Evolutionary conservation across 75 land plant genomes (phyloP), one percentile per base, ranked within the genome.

Genomic region (Azolla pinnata): DNA sequence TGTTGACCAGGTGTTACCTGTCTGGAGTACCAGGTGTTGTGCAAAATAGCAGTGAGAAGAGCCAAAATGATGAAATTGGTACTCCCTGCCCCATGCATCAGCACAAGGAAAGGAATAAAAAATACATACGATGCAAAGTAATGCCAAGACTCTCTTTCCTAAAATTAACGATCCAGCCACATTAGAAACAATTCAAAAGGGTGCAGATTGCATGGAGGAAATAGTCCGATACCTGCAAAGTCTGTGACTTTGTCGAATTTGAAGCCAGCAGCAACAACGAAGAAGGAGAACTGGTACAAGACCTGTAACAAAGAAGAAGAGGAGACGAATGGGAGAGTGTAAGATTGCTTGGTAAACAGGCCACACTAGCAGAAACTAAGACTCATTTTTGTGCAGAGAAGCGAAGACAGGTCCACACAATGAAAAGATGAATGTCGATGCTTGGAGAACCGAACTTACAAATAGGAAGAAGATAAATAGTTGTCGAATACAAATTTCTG

Each of bases 231-330:
- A 90, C 96, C 96, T 44, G 92, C 97, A 54, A 91, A 91, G 54
- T 91, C 92, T 33, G 97, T 91, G 62, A 90, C 77, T 72, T 86
- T 90, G 62, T 90, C 88, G 50, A 90, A 81, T 61, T 77, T 83
- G 63, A 79, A 80, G 30, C 77, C 63, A 17, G 92, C 97, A 16
- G 92, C 90, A 52, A 91, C 61, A 28, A 83, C 20, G 66, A 87
- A 91, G 73, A 91, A 91, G 7, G 63, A 31, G 4, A 86, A 66
- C 50, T 91, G 92, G 68, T 91, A 91, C 14, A 73, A 65, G 24
- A 90, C 78, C 96, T 90, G 73, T 1, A n/a, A 26, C 54, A 52
- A 29, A 48, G 58, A 56, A 42, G 18, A 56, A 31, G 2, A 57
- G 33, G 27, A n/a, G 30, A 16, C 0, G 35, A 50, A 1, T 12